Evolutionary conservation across 371 early-diverging fungal species (phyloP).

Genomic region (Mucor sp.): DNA sequence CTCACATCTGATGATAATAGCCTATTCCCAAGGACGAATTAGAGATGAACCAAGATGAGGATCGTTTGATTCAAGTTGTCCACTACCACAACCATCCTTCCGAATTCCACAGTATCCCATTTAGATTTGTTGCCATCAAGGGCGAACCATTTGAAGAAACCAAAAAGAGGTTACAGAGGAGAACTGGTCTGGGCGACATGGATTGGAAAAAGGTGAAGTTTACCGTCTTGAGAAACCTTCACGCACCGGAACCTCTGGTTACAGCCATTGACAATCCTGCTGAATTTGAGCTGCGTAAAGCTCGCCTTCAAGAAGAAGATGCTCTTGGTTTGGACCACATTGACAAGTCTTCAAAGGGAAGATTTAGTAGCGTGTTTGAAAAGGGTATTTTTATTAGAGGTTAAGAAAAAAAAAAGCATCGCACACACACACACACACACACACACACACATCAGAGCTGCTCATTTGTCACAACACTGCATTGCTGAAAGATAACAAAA

Average conservation of each 20-base stretch:
- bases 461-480: no score
- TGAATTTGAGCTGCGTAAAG: constrained; percentile 57
- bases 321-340: constrained; percentile 78
- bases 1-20: constrained; percentile 22
- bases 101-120: constrained; percentile 82
- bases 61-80: constrained; percentile 62
- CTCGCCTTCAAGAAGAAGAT: constrained; percentile 55
- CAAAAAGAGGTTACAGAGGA: constrained; percentile 70
- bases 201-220: constrained; percentile 84
- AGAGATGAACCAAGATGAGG: constrained; percentile 44
- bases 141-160: constrained; percentile 73
- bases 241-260: constrained; percentile 24
- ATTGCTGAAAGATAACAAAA: no score
- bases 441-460: no score
- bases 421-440: no score
- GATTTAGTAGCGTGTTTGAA: constrained; percentile 54
- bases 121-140: constrained; percentile 70
- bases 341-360: constrained; percentile 65
- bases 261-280: constrained; percentile 41
- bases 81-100: constrained; percentile 75
- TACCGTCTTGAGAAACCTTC: constrained; percentile 38
- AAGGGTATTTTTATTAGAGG: constrained; percentile 69
- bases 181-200: constrained; percentile 82
- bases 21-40: constrained; percentile 69
- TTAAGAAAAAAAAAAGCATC: constrained; percentile 25